Percentiles rank a stretch among this genome's conserved stretches.
Evolutionary conservation across 805 yeast genomes (phyloP).

Genomic region (Metschnikowia arizonensis): DNA sequence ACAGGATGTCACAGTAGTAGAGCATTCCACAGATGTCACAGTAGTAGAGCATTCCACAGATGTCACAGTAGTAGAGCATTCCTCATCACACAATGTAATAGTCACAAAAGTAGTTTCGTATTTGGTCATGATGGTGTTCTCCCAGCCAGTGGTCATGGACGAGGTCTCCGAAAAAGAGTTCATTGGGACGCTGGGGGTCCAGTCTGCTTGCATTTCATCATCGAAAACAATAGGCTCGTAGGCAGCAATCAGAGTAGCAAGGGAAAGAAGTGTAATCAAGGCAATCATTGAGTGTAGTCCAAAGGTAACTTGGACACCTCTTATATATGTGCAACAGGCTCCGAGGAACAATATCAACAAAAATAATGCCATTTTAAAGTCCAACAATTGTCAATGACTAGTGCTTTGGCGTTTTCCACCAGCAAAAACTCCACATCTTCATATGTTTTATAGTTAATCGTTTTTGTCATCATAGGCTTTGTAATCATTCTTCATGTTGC

Average conservation of each 20-base stretch:
- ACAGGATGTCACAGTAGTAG: background rate
- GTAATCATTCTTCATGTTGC: no score
- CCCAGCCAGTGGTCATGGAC: background rate
- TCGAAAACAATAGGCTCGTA: conserved; percentile 26
- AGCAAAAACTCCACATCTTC: no score
- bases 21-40: background rate
- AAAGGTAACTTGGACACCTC: no score
- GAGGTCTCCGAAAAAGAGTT: background rate
- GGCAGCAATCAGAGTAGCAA: conserved; percentile 26
- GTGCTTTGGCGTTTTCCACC: no score
- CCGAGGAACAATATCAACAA: no score
- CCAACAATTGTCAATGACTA: no score
- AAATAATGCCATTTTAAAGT: no score
- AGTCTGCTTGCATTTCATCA: background rate
- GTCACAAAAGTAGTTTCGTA: conserved; percentile 22
- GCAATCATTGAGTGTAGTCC: conserved; percentile 10
- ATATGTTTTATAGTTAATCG: no score
- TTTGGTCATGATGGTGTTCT: conserved; percentile 17
- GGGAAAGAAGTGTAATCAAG: conserved; percentile 17
- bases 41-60: conserved; percentile 7
- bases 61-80: background rate
- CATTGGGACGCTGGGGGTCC: background rate
- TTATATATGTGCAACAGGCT: no score
- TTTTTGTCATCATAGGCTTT: no score
- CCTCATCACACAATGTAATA: conserved; percentile 24